phyloP scores from a whole-genome alignment of 1,139 yeast species.

The Schizosaccharomyces versatilis region DNA sequence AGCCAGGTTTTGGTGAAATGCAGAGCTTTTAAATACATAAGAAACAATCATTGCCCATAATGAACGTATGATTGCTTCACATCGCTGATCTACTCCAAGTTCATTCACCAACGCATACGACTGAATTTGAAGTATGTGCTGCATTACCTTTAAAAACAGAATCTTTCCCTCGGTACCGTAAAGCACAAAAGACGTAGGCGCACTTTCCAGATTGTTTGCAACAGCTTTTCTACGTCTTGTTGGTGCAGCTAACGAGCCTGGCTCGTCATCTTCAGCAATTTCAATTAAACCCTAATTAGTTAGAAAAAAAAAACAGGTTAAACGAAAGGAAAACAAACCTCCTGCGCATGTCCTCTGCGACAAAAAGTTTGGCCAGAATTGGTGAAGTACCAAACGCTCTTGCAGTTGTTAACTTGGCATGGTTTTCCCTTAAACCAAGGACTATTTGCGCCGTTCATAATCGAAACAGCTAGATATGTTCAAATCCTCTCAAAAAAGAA shows the following conservation, averaged over 20 bases:
- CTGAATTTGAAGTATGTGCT: neutral
- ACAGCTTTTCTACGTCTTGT: neutral
- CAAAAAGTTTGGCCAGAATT: slow-evolving; percentile 3
- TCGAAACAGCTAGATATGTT: neutral
- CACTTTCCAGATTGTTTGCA: neutral
- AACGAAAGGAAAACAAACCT: neutral
- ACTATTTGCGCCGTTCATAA: neutral
- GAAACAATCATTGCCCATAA: slow-evolving; percentile 1
- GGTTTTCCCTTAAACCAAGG: slow-evolving; percentile 1
- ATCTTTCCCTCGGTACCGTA: neutral
- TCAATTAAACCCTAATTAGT: neutral
- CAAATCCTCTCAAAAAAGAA: slow-evolving; percentile 23
- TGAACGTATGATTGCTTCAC: neutral
- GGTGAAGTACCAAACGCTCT: neutral
- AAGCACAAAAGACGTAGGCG: neutral
- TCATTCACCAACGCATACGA: neutral
- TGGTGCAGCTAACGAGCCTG: neutral
- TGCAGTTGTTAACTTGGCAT: slow-evolving; percentile 1
- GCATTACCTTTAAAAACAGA: neutral
- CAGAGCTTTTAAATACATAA: neutral
- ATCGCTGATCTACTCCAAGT: neutral
- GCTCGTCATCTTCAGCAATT: slow-evolving; percentile 3
- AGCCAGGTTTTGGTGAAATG: neutral
- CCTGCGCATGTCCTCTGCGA: neutral
- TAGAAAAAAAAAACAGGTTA: no score